Base-by-base conservation (phyloP, 2,329 filamentous ascomycete species). In the Gnomoniopsis smithogilvyi region DNA sequence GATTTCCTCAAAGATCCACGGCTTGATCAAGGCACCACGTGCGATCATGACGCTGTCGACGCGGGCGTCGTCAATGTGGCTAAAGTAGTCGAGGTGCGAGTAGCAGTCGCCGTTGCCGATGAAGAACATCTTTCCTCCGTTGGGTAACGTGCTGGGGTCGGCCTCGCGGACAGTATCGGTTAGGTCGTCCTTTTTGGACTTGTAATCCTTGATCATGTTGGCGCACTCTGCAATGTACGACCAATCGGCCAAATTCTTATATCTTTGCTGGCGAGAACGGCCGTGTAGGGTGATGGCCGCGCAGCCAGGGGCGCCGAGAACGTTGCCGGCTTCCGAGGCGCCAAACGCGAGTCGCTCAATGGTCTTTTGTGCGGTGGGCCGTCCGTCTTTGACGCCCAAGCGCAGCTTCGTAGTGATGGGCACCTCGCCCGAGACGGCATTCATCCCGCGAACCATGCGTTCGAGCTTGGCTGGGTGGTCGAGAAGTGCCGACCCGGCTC, bases 1-100 rank as follows among this genome's bases (percentile, higher is more conserved):
- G 57, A 99, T 98, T 75, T 99, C 95, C 74, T 99, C 95, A 70
- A 98, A 99, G 63, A 99, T 80, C 95, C 95, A 99, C 1, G 95
- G 95, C 77, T 99, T 99, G 76, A 98, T 91, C 60, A 99, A 83
- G 11, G 95, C 95, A 58, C 95, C 95, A 62, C 95, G 90, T n/a
- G 88, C 95, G 62, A 98, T 86, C 95, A 99, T 98, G 70, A 96
- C 90, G n/a, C 87, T 87, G 76, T 98, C 94, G 49, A 98, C 92
- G 50, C 85, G 84, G 38, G 91, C 83, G 60, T 94, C 83, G 51
- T 88, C 81, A 43, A 98, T 79, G 68, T 95, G 87, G 59, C 87
- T 78, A 63, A 86, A 86, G 77, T 98, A 98, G 71, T 98, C 92
- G 34, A 87, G 77, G 72, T 98, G 92, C 4, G 92, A 97, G 77